Evolutionary conservation across 2,329 filamentous ascomycete species (phyloP).

Genomic region (Cytospora paraplurivora): DNA sequence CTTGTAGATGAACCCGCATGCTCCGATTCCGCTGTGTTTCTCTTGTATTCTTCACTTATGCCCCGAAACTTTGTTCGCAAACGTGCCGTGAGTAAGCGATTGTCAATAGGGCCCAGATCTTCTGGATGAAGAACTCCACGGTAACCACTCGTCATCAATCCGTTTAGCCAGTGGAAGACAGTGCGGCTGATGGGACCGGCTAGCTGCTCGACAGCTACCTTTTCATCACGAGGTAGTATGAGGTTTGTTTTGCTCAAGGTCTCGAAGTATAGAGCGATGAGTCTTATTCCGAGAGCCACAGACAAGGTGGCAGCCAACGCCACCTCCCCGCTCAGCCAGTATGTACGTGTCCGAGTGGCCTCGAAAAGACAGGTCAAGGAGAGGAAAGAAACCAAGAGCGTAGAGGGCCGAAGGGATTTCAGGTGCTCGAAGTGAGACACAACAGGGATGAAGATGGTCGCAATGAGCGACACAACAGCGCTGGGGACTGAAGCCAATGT

Average conservation of each 20-base stretch:
- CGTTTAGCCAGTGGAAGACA: slow-evolving; percentile 31
- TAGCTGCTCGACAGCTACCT: slow-evolving; percentile 24
- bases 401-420: slow-evolving; percentile 27
- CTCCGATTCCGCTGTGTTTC: background rate
- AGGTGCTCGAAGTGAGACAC: slow-evolving; percentile 30
- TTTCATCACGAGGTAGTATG: slow-evolving; percentile 10
- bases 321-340: slow-evolving; percentile 26
- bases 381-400: slow-evolving; percentile 28
- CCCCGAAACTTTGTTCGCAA: slow-evolving; percentile 1
- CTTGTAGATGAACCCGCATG: background rate
- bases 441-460: slow-evolving; percentile 19
- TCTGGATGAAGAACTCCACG: slow-evolving; percentile 22
- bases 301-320: slow-evolving; percentile 23
- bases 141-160: slow-evolving; percentile 30
- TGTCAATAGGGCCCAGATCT: slow-evolving; percentile 30
- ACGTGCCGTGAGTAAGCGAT: slow-evolving; percentile 9
- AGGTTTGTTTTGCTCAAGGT: slow-evolving; percentile 27
- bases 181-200: slow-evolving; percentile 30
- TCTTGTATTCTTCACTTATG: background rate
- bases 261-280: slow-evolving; percentile 30
- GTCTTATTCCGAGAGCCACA: slow-evolving; percentile 26
- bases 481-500: slow-evolving; percentile 23
- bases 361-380: slow-evolving; percentile 26
- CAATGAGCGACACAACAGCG: slow-evolving; percentile 26
- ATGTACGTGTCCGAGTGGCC: slow-evolving; percentile 29